Base-by-base conservation (phyloP, 176 grass and related monocot genomes). In the Oropetium thomaeum region DNA sequence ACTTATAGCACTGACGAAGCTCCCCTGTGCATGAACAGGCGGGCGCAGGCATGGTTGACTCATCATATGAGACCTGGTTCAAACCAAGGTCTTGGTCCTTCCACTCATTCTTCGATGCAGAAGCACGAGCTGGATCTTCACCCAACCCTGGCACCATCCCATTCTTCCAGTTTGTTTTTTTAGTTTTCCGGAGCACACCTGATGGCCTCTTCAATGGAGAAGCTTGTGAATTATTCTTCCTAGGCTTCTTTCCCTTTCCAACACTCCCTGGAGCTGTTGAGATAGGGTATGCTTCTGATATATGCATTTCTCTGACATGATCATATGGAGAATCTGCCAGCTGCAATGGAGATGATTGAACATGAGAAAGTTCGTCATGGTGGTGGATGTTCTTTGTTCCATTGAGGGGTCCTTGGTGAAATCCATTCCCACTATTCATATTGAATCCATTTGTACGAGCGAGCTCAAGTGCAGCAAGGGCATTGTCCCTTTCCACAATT, bases 281-380 rank as follows among this genome's bases (percentile, higher is more conserved):
- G 49, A 93, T 87, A 17, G 93, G 90, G 54, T 90, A 93, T 76
- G 90, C 90, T 11, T 97, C 93, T 14, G 77, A 81, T 73, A 97
- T 89, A 43, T 97, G 88, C 85, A 93, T 90, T 79, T 90, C 87
- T 42, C 93, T 79, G 4, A 58, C 38, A 70, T 97, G 90, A 74
- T 93, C 93, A 47, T 93, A 91, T 35, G 93, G 88, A 77, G 93
- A 73, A 84, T 93, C 88, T 7, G 93, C 88, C 59, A 97, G 38
- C 74, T 93, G 93, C 63, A 73, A 70, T 7, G 85, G 83, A 0
- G 90, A 89, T 38, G 90, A 37, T n/a, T 93, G 90, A 69, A 79
- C 80, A 86, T 85, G 75, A 53, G 87, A 74, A 68, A 88, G 82
- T 40, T 85, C 82, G 58, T 89, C 76, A 37, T 81, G 86, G 70